Percentiles rank a stretch among this genome's conserved stretches.
These are phyloP conservation scores for Puccinia polysora DNA, from an alignment of 1,284 basidiomycete species.

Conservation along the genomic window DNA sequence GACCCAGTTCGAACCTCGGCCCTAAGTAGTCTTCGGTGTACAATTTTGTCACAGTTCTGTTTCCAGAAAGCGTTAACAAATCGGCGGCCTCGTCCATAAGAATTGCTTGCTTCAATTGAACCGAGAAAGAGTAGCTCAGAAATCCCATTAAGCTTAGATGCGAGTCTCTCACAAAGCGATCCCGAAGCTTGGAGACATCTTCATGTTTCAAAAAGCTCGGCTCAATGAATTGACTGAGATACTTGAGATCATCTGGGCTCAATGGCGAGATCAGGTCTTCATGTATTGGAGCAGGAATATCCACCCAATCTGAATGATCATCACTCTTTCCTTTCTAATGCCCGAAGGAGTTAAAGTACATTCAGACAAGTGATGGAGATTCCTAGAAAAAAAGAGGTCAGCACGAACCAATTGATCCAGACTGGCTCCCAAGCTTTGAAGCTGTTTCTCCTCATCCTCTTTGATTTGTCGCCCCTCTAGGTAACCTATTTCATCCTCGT, in stretches of 20 bases:
- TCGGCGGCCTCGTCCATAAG: conserved; percentile 66
- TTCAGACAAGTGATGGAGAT: not conserved
- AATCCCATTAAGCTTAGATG: conserved; percentile 85
- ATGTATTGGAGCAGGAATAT: not conserved
- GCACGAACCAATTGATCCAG: conserved; percentile 41
- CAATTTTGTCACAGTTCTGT: conserved; percentile 12
- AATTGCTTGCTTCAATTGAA: conserved; percentile 64
- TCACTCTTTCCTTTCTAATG: conserved; percentile 26
- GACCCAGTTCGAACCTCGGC: conserved; percentile 34
- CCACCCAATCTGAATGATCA: conserved; percentile 18
- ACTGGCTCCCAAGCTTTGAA: conserved; percentile 37
- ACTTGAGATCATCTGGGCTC: conserved; percentile 45
- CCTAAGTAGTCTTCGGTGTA: conserved; percentile 5
- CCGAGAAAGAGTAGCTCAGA: conserved; percentile 66
- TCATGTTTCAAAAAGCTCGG: conserved; percentile 79
- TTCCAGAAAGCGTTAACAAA: conserved; percentile 57
- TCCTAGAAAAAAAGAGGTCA: not conserved
- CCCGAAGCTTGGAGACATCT: conserved; percentile 73
- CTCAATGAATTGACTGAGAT: conserved; percentile 66
- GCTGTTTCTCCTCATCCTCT: conserved; percentile 24
- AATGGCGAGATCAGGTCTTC: not conserved
- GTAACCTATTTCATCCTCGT: conserved; percentile 27
- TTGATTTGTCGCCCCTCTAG: conserved; percentile 16
- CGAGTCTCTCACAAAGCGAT: conserved; percentile 80
- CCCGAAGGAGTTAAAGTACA: not conserved